phyloP scores from a whole-genome alignment of 169 alveolate genomes.

The Cryptosporidium parvum region DNA sequence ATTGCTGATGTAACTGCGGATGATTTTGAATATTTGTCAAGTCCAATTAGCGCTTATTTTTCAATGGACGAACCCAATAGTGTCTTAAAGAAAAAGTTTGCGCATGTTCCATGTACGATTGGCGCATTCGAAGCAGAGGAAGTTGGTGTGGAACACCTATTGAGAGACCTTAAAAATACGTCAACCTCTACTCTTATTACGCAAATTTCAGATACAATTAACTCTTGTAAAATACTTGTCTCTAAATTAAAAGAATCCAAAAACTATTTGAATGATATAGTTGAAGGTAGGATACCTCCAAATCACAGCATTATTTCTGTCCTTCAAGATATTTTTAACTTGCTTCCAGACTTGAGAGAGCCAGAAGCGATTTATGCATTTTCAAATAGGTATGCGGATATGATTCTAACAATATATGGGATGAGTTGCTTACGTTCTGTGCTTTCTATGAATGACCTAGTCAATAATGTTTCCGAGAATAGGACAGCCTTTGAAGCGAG shows the following conservation, averaged over 20 bases:
- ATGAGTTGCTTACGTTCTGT: slow-evolving; percentile 92
- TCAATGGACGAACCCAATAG: slow-evolving; percentile 95
- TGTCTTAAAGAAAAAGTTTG: slow-evolving; percentile 92
- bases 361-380: slow-evolving; percentile 91
- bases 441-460: slow-evolving; percentile 94
- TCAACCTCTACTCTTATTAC: slow-evolving; percentile 94
- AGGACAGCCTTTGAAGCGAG: slow-evolving; percentile 82
- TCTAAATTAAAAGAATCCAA: slow-evolving; percentile 80
- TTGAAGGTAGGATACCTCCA: slow-evolving; percentile 88
- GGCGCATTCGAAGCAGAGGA: slow-evolving; percentile 99
- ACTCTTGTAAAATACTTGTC: slow-evolving; percentile 80
- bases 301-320: slow-evolving; percentile 91
- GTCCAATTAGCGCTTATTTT: slow-evolving; percentile 95
- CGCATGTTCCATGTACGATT: slow-evolving; percentile 93
- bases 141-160: slow-evolving; percentile 98
- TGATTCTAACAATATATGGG: slow-evolving; percentile 92
- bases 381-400: slow-evolving; percentile 93
- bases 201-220: slow-evolving; percentile 82
- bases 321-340: slow-evolving; percentile 94
- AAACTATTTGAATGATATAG: slow-evolving; percentile 83
- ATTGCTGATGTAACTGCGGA: slow-evolving; percentile 87
- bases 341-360: slow-evolving; percentile 91
- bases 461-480: slow-evolving; percentile 93
- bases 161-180: slow-evolving; percentile 96
- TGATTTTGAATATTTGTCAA: slow-evolving; percentile 78